phyloP scores from a whole-genome alignment of 352 stramenopile genomes.

The Phytophthora litchii region DNA sequence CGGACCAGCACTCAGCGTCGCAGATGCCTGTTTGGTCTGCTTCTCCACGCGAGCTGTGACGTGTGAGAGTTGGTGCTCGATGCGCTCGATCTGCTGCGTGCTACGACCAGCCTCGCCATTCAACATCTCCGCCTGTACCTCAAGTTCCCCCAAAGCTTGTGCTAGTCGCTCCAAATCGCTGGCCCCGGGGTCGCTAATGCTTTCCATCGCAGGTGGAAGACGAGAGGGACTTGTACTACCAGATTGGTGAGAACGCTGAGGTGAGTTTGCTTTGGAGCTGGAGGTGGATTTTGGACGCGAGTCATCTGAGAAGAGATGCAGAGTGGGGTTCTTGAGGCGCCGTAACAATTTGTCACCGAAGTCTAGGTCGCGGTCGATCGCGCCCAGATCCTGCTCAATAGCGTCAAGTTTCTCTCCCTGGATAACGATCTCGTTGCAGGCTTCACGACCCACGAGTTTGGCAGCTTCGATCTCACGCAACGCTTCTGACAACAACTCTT shows the following conservation, averaged over 20 bases:
- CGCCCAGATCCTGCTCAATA: slow-evolving; percentile 64
- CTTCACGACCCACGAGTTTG: slow-evolving; percentile 69
- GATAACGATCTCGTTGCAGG: slow-evolving; percentile 73
- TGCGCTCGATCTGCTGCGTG: slow-evolving; percentile 76
- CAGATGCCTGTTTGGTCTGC: slow-evolving; percentile 71
- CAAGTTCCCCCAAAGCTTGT: slow-evolving; percentile 66
- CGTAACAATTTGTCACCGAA: slow-evolving; percentile 76
- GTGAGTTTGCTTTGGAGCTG: slow-evolving; percentile 19
- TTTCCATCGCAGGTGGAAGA: slow-evolving; percentile 24
- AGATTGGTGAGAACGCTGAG: slow-evolving; percentile 23
- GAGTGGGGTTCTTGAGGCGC: slow-evolving; percentile 69
- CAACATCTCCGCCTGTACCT: slow-evolving; percentile 70
- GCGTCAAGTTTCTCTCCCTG: slow-evolving; percentile 81
- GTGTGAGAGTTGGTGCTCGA: slow-evolving; percentile 66
- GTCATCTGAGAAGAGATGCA: slow-evolving; percentile 73
- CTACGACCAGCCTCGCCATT: slow-evolving; percentile 69
- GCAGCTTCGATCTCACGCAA: slow-evolving; percentile 76
- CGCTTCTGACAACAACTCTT: slow-evolving; percentile 71
- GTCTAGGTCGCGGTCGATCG: slow-evolving; percentile 69
- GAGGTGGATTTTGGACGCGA: slow-evolving; percentile 26
- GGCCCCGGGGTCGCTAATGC: slow-evolving; percentile 19
- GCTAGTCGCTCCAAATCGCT: slow-evolving; percentile 71
- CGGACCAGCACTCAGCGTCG: slow-evolving; percentile 40
- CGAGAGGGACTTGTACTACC: slow-evolving; percentile 13
- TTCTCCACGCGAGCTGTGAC: slow-evolving; percentile 73